These are phyloP conservation scores for Rutstroemia sp. DNA, from an alignment of 2,329 filamentous ascomycete species.

Conservation along the genomic window DNA sequence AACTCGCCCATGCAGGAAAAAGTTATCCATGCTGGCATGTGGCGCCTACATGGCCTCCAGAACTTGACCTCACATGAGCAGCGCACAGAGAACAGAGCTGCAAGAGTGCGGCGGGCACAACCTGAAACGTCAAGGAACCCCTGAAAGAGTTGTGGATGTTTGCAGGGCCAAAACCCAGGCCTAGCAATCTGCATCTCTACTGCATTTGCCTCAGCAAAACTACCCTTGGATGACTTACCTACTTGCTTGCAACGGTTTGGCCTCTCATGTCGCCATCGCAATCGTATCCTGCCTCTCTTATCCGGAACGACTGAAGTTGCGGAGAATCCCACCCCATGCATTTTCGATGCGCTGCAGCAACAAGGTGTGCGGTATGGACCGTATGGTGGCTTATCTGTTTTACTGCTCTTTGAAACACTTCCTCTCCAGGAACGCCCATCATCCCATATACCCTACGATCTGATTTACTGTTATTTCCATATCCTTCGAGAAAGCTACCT, in stretches of 20 bases:
- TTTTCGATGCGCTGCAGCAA: not conserved
- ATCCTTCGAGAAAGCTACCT: too few relatives aligned
- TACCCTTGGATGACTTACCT: not conserved
- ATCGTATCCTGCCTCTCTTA: not conserved
- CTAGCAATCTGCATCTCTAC: not conserved
- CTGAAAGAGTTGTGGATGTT: not conserved
- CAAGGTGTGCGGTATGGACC: conserved; percentile 1
- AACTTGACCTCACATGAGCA: not conserved
- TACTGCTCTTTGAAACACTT: not conserved
- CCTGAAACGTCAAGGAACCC: conserved; percentile 3
- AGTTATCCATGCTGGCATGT: conserved; percentile 1
- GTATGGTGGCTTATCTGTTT: conserved; percentile 4
- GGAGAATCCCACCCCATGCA: not conserved
- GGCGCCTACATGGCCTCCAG: not conserved
- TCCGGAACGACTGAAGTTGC: not conserved
- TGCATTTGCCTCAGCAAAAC: not conserved
- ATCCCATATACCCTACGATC: too few relatives aligned
- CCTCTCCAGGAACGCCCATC: not conserved
- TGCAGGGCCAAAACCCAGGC: not conserved
- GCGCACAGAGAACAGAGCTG: not conserved
- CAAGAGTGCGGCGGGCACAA: not conserved
- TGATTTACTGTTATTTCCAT: too few relatives aligned
- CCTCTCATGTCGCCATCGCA: not conserved
- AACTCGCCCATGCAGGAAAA: not conserved
- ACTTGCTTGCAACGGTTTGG: not conserved